These are phyloP conservation scores for Colletotrichum sp. DNA, from an alignment of 2,329 filamentous ascomycete genomes.

Conservation along the genomic window DNA sequence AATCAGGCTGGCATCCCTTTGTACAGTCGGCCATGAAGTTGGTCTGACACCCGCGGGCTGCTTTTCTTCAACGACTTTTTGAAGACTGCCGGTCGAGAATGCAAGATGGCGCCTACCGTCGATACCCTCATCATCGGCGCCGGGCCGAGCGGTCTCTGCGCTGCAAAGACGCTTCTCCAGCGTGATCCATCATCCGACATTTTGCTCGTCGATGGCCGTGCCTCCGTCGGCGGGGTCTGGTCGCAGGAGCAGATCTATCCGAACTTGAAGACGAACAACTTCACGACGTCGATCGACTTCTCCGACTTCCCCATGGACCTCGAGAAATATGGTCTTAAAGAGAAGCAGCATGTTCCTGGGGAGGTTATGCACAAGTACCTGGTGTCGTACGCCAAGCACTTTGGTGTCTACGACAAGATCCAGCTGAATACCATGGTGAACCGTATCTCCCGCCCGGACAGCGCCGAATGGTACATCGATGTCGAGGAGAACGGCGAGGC, in stretches of 20 bases:
- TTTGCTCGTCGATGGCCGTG: conserved; percentile 45
- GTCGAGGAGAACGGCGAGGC: background rate
- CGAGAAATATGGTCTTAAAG: conserved; percentile 31
- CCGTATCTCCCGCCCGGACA: conserved; percentile 44
- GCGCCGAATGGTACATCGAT: conserved; percentile 36
- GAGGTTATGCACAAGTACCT: conserved; percentile 62
- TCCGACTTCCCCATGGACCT: conserved; percentile 36
- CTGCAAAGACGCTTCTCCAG: conserved; percentile 52
- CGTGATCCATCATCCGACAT: conserved; percentile 43
- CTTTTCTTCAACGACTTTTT: background rate
- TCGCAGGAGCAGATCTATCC: conserved; percentile 44
- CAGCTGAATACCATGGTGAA: conserved; percentile 57
- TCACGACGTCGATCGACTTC: conserved; percentile 42
- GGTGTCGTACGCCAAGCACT: conserved; percentile 57
- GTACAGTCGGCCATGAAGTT: accelerated
- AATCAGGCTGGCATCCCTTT: background rate
- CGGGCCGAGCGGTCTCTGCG: conserved; percentile 43
- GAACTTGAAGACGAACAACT: conserved; percentile 47
- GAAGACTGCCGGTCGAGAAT: background rate
- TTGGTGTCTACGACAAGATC: conserved; percentile 52
- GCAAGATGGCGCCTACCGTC: conserved; percentile 4
- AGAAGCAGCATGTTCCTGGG: conserved; percentile 60
- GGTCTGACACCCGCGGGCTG: background rate
- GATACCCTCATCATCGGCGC: conserved; percentile 31
- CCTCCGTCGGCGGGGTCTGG: conserved; percentile 47